phyloP scores from a whole-genome alignment of 768 basidiomycete species.

The Pluteus cervinus region DNA sequence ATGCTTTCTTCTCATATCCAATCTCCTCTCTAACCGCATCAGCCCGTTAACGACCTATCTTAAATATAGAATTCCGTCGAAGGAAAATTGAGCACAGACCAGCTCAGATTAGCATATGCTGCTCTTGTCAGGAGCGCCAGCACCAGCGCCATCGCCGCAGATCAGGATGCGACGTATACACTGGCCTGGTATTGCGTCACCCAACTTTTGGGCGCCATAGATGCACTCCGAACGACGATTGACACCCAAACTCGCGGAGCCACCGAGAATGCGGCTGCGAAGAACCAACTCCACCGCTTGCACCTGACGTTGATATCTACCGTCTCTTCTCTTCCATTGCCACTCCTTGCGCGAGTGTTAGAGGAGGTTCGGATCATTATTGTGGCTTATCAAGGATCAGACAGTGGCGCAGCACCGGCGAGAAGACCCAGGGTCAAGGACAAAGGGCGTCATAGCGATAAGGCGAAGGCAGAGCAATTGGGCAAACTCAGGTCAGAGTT shows the following conservation, averaged over 20 bases:
- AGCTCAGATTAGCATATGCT: constrained; percentile 72
- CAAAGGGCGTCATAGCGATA: constrained; percentile 6
- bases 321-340: constrained; percentile 54
- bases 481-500: constrained; percentile 34
- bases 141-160: constrained; percentile 23
- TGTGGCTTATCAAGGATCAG: constrained; percentile 16
- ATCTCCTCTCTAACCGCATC: background rate
- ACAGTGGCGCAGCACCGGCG: constrained; percentile 16
- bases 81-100: constrained; percentile 52
- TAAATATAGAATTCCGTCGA: constrained; percentile 53
- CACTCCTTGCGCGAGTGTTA: constrained; percentile 50
- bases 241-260: constrained; percentile 5
- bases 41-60: constrained; percentile 1
- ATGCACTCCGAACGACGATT: constrained; percentile 17
- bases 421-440: too few species aligned
- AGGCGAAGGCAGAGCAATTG: constrained; percentile 7
- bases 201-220: constrained; percentile 44
- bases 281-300: constrained; percentile 46
- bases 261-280: constrained; percentile 10
- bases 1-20: constrained; percentile 2
- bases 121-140: constrained; percentile 61
- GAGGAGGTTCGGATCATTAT: constrained; percentile 37
- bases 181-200: constrained; percentile 71
- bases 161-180: constrained; percentile 22
- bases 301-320: constrained; percentile 59